Percentiles rank a stretch among this genome's conserved stretches.
Evolutionary conservation across 2,329 filamentous ascomycete genomes (phyloP).

Genomic region (Aureobasidium sp.): DNA sequence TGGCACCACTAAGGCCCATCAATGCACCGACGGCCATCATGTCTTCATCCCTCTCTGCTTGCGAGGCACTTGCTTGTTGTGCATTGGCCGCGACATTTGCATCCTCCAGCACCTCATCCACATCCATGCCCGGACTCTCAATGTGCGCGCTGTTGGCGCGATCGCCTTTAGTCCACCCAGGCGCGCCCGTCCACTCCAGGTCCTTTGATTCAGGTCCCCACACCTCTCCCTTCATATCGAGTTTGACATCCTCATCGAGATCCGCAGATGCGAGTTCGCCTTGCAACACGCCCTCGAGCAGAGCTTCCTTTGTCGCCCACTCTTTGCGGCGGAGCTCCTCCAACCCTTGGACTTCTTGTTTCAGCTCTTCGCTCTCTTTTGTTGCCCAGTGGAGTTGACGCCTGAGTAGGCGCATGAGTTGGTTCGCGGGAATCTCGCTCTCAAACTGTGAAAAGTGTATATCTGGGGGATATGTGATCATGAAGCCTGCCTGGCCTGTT

Average conservation of each 20-base stretch:
- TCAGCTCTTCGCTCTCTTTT: slow-evolving; percentile 57
- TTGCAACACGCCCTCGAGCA: slow-evolving; percentile 70
- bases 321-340: slow-evolving; percentile 63
- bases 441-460: slow-evolving; percentile 60
- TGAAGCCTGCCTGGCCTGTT: slow-evolving; percentile 43
- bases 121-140: neutral
- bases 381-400: slow-evolving; percentile 68
- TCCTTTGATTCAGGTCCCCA: slow-evolving; percentile 8
- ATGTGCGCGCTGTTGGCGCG: neutral
- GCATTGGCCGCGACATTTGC: neutral
- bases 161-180: neutral
- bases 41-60: slow-evolving; percentile 18
- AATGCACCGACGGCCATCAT: slow-evolving; percentile 20
- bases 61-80: slow-evolving; percentile 22
- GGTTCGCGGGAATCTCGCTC: slow-evolving; percentile 57
- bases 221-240: slow-evolving; percentile 4
- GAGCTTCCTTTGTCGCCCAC: slow-evolving; percentile 72
- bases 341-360: slow-evolving; percentile 57
- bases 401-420: slow-evolving; percentile 56
- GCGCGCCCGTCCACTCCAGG: neutral
- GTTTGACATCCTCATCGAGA: slow-evolving; percentile 25
- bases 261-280: slow-evolving; percentile 50
- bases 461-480: slow-evolving; percentile 49
- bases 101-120: neutral
- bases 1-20: slow-evolving; percentile 18